Base-by-base conservation (phyloP, 441 rosid species). In the Corymbia citriodora region DNA sequence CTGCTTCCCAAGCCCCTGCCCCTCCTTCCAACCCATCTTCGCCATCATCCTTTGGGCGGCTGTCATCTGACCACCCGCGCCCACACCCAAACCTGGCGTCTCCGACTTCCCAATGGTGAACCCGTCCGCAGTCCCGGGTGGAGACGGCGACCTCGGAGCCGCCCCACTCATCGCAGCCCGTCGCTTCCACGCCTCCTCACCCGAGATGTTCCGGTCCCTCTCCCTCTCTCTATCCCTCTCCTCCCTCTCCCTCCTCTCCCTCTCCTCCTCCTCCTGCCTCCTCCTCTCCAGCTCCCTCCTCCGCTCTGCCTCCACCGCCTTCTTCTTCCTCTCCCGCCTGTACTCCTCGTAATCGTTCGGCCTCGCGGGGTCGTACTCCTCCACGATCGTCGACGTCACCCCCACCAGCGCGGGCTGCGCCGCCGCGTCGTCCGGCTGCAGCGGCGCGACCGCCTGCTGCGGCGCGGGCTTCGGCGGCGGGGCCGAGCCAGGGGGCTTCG, bases 11-110 rank as follows among this genome's bases (percentile, higher is more conserved):
- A 98, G 97, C 70, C 99, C 99, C 93, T 98, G 99, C 55, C 99
- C 99, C 49, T 97, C 96, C 92, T 97, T 98, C 99, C 99, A 98
- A 2, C 99, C 99, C 99, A 97, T 97, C 93, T 97, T 98, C 8
- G 98, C 99, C 99, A 98, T 97, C 99, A 98, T 98, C 94, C 97
- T 96, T 94, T 98, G 98, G 0, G 99, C 99, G 1, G 99, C 99
- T 21, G 99, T 98, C 99, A 98, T 98, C 90, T 98, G 99, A 54
- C 99, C 99, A 33, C 99, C 99, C 1, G 98, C 98, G 53, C 99
- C 99, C 50, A 98, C 94, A 50, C 99, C 99, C 90, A 98, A 91
- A 6, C 99, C 99, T 63, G 92, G 94, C 23, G 96, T 97, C 92
- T 97, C 99, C 45, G 99, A 95, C 91, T 95, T 98, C 25, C 97